Evolutionary conservation across 2,329 filamentous ascomycete species (phyloP), one percentile per base, ranked within the genome.

Genomic region (Ophiostoma sp.): DNA sequence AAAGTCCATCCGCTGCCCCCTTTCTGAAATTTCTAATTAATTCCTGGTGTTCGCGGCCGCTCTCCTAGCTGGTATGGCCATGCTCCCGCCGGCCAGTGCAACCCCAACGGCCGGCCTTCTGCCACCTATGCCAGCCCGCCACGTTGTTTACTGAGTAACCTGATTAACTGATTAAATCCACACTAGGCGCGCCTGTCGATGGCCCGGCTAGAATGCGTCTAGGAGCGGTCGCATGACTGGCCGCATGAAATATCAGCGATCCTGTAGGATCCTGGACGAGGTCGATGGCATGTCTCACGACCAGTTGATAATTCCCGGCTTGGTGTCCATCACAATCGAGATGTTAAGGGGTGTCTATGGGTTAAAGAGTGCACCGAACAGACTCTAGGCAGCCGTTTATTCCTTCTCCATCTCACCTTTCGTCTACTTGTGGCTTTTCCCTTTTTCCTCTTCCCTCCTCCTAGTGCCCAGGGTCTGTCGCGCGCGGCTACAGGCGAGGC

Each of bases 401-500:
- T 2, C 33, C 20, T 39, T 39, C 35, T 15, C n/a, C 35, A 7
- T 64, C 10, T 39, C n/a, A 41, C 11, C 4, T 23, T 65, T 65
- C 11, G 35, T 36, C 31, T 5, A 10, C 8, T 64, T 64, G 31
- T 36, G 27, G 27, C 27, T 13, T 13, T 41, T 15, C 39, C 39
- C 60, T 36, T 36, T n/a, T 64, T 64, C 27, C 31, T 62, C 57
- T 62, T 60, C 13, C 27, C 54, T 60, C 4, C 31, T 20, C 31
- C 31, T 62, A 62, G 57, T 62, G 13, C 27, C 57, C 33, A 64
- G 57, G 31, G 60, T 36, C n/a, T 67, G 60, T 65, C 68, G 68
- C 68, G 68, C 68, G 68, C 68, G 68, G 68, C 68, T 69, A 69
- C 57, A 52, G 54, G 17, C 11, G 39, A 39, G 67, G 7, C 67